Conservation (phyloP, 495 filamentous ascomycete species). For the Hypoxylon intermedium region DNA sequence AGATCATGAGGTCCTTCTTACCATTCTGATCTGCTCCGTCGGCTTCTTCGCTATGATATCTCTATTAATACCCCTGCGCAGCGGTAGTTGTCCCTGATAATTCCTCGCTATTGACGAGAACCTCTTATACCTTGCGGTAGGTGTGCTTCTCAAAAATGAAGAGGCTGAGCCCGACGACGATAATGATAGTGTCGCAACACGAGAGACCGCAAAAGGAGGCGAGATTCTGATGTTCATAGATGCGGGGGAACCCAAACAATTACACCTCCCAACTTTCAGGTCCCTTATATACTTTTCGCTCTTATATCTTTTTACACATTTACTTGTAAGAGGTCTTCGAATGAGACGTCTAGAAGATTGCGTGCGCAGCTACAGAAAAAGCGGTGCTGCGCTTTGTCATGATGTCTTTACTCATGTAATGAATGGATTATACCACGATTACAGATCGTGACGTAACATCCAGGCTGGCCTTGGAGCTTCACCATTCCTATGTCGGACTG, state of each 20-base stretch:
- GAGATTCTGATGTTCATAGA: conserved; percentile 19
- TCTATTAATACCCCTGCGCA: neutral
- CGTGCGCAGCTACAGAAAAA: conserved; percentile 8
- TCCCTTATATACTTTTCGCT: conserved; percentile 2
- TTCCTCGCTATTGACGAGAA: neutral
- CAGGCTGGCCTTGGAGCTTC: no score
- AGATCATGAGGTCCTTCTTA: neutral
- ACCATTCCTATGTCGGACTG: no score
- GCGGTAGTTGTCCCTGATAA: neutral
- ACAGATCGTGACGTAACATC: conserved; percentile 37
- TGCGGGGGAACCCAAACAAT: conserved; percentile 15
- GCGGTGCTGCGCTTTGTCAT: conserved; percentile 27
- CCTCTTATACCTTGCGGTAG: neutral
- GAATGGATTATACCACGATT: conserved; percentile 31
- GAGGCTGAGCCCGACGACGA: neutral
- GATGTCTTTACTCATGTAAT: conserved; percentile 15
- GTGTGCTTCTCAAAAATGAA: neutral
- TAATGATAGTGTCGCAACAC: conserved; percentile 1
- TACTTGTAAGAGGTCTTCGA: conserved; percentile 1
- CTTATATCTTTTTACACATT: neutral
- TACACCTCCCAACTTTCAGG: neutral
- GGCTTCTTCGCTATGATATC: neutral
- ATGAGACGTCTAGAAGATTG: conserved; percentile 16
- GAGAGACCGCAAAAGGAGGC: conserved; percentile 2
- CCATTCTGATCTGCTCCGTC: conserved; percentile 28